Evolutionary conservation across 371 early-diverging fungal species (phyloP), one percentile per base, ranked within the genome.

Genomic region (Actinomucor elegans): DNA sequence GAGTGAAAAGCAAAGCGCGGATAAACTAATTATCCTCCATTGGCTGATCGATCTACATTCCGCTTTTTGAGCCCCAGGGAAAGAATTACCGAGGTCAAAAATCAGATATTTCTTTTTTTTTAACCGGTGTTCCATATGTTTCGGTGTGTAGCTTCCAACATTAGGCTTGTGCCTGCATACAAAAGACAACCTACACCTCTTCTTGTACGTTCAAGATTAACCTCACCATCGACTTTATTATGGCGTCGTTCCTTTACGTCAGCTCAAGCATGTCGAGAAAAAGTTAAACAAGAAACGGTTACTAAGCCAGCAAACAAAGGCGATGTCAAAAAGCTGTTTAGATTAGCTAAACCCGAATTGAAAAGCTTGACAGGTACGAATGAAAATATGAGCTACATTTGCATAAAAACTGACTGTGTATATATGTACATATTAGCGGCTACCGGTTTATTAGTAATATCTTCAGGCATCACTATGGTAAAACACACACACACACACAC

Each of bases 381-480:
- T n/a, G n/a, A n/a, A n/a, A n/a, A n/a, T n/a, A n/a, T n/a, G n/a
- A n/a, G n/a, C n/a, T n/a, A n/a, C n/a, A n/a, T n/a, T n/a, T n/a
- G n/a, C n/a, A n/a, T n/a, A 12, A 41, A 23, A 12, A 6, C 6
- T 34, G 23, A 4, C 15, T 47, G 1, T 28, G 35, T 11, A 38
- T 9, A 12, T 38, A n/a, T n/a, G n/a, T n/a, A n/a, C n/a, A n/a
- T n/a, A n/a, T n/a, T n/a, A 75, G 77, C 64, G 33, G 80, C 77
- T 17, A 69, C 77, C 26, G 77, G 64, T 14, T 52, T 89, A 26
- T 64, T 91, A 17, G 57, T 88, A n/a, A 63, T 89, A n/a, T 89
- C 90, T 12, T 89, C 89, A 11, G 71, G 78, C 10, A 82, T 89
- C 9, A 83, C 89, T 1, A 89, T 89, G 89, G 79, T 80, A 51